Evolutionary conservation across 2,329 filamentous ascomycete species (phyloP), one percentile per base, ranked within the genome.

Genomic region (Phaeosphaeriaceae sp.): DNA sequence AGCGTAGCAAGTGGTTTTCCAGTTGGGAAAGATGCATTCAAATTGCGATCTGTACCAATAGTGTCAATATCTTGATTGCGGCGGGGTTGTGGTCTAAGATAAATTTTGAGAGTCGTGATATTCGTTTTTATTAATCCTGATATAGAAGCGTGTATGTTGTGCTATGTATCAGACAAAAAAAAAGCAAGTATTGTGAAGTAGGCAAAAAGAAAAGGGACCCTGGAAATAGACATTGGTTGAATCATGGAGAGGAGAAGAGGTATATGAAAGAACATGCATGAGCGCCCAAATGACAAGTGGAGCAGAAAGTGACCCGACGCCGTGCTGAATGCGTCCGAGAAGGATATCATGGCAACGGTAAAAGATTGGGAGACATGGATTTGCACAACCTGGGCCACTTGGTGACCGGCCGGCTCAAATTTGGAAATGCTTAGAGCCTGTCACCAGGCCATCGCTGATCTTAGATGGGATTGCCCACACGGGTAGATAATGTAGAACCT

Each of bases 391-490:
- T 58, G 54, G 58, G 56, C 64, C 46, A 64, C 46, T 44, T 53
- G 40, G 48, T 56, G 26, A 44, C 48, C 47, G 39, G 38, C 40
- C 37, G 40, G 44, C 50, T 67, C 53, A 70, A 33, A 68, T 53
- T 33, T 63, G 64, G 70, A 89, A 93, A 46, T 76, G 75, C 77
- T 88, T 92, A 66, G 80, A 86, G 17, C 89, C 92, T 70, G 96
- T 89, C 23, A 96, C 88, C 61, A 97, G 74, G 1, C 90, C 92
- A 74, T 92, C 88, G 20, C 80, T 80, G 55, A 84, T 75, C 76
- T 96, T 97, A 3, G 86, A 86, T 21, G 92, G 79, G 8, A 87
- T 86, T 6, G 86, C 85, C 94, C 94, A 99, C 4, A 79, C 77
- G 0, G 94, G 94, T 60, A 86, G 81, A 74, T 86, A 97, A 68